These are phyloP conservation scores for Nicotiana otophora DNA, from an alignment of 257 asterid species.

Conservation along the genomic window DNA sequence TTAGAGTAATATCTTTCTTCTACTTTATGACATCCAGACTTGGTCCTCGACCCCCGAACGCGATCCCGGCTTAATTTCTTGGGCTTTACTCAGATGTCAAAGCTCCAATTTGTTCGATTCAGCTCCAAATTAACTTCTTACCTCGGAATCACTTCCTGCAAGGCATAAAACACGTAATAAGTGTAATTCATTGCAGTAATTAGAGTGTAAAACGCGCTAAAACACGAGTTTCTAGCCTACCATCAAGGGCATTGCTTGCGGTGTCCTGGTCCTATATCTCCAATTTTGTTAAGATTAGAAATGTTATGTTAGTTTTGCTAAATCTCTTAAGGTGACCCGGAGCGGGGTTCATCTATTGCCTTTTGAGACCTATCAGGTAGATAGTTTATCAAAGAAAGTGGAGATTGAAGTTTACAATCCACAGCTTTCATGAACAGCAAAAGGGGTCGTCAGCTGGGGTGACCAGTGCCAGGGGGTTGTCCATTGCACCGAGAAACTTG, in stretches of 20 bases:
- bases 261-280: neutral
- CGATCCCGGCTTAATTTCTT: no score
- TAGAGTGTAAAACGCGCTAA: no score
- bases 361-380: neutral
- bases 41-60: no score
- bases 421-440: neutral
- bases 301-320: neutral
- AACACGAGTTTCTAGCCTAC: no score
- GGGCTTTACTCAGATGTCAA: no score
- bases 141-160: no score
- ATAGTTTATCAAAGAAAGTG: neutral
- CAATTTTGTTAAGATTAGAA: neutral
- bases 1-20: no score
- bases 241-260: neutral
- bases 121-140: no score
- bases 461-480: neutral
- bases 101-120: no score
- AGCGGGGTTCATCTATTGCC: neutral
- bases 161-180: no score
- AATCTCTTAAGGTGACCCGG: neutral
- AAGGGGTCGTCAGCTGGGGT: neutral
- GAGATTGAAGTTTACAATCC: neutral
- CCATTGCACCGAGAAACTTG: conserved; percentile 2
- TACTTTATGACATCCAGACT: no score
- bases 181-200: no score